These are phyloP conservation scores for Trichoderma sp. DNA, from an alignment of 2,329 filamentous ascomycete genomes.

Conservation along the genomic window DNA sequence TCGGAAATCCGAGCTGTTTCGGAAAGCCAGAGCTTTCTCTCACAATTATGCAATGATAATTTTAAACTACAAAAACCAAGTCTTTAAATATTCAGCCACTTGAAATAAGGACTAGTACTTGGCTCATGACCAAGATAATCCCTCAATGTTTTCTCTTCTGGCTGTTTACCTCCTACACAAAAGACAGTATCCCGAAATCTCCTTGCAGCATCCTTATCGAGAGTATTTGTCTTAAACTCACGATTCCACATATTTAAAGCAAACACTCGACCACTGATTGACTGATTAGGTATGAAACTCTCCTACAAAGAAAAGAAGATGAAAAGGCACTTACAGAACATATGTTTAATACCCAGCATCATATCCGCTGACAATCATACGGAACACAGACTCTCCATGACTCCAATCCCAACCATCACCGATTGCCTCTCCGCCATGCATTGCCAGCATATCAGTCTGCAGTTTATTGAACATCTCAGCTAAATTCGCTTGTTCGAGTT, in stretches of 20 bases:
- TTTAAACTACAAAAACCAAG: background rate
- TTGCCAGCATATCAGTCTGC: background rate
- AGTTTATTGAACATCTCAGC: background rate
- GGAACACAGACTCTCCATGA: background rate
- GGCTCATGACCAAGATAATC: background rate
- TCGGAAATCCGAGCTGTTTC: background rate
- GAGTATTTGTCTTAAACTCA: background rate
- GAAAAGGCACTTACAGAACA: background rate
- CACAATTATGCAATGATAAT: background rate
- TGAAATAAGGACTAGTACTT: background rate
- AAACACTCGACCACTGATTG: background rate
- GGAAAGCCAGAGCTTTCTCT: background rate
- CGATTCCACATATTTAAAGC: background rate
- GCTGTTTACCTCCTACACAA: background rate
- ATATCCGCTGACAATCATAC: background rate
- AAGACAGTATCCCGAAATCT: background rate
- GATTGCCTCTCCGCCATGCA: background rate
- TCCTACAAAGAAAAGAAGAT: background rate
- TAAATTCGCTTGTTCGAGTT: background rate
- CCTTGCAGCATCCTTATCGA: background rate
- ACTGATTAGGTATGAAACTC: background rate
- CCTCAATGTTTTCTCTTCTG: background rate
- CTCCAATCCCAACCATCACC: background rate
- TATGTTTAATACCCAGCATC: background rate
- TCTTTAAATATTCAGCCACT: background rate